Evolutionary conservation across 345 rosid species (phyloP).

Genomic region (Ricinus communis): DNA sequence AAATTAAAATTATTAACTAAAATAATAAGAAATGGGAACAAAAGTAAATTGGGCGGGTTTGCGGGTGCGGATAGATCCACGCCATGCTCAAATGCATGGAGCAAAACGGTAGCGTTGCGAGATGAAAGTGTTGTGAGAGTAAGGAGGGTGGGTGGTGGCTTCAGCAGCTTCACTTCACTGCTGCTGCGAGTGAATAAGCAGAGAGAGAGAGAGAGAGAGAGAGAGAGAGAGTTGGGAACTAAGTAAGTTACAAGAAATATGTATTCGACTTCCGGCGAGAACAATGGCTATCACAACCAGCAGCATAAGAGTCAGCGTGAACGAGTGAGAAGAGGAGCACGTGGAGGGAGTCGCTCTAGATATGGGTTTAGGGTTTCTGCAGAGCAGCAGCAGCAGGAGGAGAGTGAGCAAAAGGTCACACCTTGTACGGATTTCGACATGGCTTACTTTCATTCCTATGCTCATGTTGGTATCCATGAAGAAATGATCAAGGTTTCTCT

Average conservation of each 20-base stretch:
- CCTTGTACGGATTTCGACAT: constrained; percentile 85
- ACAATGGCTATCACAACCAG: constrained; percentile 60
- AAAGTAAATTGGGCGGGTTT: too few relatives aligned
- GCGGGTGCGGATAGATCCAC: background rate
- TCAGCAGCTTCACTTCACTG: too few relatives aligned
- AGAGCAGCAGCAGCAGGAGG: constrained; percentile 26
- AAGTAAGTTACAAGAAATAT: too few relatives aligned
- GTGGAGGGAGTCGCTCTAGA: constrained; percentile 30
- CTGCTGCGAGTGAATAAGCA: too few relatives aligned
- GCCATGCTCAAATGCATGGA: too few relatives aligned
- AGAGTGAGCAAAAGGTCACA: constrained; percentile 39
- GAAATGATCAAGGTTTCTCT: constrained; percentile 83
- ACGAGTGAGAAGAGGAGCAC: constrained; percentile 39
- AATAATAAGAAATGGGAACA: too few relatives aligned
- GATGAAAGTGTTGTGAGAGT: background rate
- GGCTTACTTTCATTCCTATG: constrained; percentile 84
- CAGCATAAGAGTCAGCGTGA: constrained; percentile 33
- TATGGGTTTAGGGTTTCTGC: constrained; percentile 51
- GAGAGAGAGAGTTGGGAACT: too few relatives aligned
- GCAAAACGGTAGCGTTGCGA: background rate
- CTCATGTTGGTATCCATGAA: constrained; percentile 93
- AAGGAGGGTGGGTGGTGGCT: too few relatives aligned
- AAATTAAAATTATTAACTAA: too few relatives aligned
- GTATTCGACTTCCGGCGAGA: constrained; percentile 44
- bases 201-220: too few relatives aligned